These are phyloP conservation scores for Solanum medicagineum DNA, from an alignment of 257 asterid species.

Conservation along the genomic window DNA sequence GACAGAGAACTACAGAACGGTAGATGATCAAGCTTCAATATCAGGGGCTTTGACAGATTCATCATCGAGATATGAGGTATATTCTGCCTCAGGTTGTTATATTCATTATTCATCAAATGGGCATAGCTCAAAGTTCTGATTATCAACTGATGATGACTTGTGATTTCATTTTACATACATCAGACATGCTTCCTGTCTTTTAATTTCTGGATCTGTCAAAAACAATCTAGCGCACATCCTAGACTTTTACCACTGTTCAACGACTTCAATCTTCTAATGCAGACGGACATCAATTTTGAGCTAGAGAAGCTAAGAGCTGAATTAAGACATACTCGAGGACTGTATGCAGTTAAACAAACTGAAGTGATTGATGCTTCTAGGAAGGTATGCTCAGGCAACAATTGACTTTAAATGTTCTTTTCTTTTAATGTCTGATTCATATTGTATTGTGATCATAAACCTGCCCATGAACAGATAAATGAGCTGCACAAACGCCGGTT, in stretches of 20 bases:
- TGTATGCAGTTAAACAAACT: conserved; percentile 73
- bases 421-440: neutral
- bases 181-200: neutral
- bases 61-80: conserved; percentile 38
- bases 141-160: neutral
- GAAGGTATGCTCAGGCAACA: conserved; percentile 34
- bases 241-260: neutral
- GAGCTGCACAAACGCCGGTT: conserved; percentile 49
- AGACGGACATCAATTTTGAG: conserved; percentile 53
- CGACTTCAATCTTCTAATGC: conserved; percentile 3
- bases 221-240: neutral
- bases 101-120: neutral
- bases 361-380: conserved; percentile 74
- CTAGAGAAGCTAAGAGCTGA: conserved; percentile 75
- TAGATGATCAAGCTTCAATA: conserved; percentile 21
- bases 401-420: neutral
- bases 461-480: conserved; percentile 32
- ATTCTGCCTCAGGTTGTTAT: neutral
- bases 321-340: conserved; percentile 65
- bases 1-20: conserved; percentile 7
- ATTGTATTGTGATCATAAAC: neutral
- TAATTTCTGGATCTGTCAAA: neutral
- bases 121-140: neutral
- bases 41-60: conserved; percentile 19
- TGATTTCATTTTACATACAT: neutral